Evolutionary conservation across 1,139 yeast genomes (phyloP), one percentile per base, ranked within the genome.

Genomic region (Geotrichum carabidarum): DNA sequence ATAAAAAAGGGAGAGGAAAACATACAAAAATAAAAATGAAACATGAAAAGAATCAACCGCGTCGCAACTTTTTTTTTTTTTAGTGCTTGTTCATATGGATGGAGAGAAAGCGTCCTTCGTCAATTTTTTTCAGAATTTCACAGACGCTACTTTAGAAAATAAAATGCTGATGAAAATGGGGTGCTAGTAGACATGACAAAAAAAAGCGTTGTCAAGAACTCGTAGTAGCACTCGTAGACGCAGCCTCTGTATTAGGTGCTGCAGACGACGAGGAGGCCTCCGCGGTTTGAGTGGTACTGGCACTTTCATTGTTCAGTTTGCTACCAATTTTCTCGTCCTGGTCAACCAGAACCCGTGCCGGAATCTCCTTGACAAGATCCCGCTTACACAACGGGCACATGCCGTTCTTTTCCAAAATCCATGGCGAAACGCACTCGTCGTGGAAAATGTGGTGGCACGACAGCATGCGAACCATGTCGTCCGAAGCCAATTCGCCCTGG

Each of bases 311-410:
- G 22, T 32, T 14, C 38, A 44, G 47, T 44, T 32, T 44, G 27
- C 38, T 32, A 1, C 48, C 51, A 47, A 51, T 78, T 66, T 74
- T 76, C 60, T 68, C 72, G 63, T 65, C 63, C 50, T 60, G 60
- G 50, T 60, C 54, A 45, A 42, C 57, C 32, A 63, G 56, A 62
- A 69, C 63, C 71, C 75, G 71, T 8, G 43, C 55, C 1, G 58
- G 55, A 8, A 53, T 42, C 11, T 48, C 60, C 17, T 47, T 48
- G 37, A 45, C 36, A 35, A 49, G 42, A 31, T 50, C 52, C 5
- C 53, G 44, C 42, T 50, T 56, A 22, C 58, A 50, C 31, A 56
- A 34, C 1, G 56, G 57, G 35, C 54, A 48, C 12, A 50, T 48
- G 22, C 50, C 54, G 32, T 45, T 40, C 38, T 54, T 50, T 15